Conservation (phyloP, 805 yeast genomes). For the Lipomyces spencermartinsiae region DNA sequence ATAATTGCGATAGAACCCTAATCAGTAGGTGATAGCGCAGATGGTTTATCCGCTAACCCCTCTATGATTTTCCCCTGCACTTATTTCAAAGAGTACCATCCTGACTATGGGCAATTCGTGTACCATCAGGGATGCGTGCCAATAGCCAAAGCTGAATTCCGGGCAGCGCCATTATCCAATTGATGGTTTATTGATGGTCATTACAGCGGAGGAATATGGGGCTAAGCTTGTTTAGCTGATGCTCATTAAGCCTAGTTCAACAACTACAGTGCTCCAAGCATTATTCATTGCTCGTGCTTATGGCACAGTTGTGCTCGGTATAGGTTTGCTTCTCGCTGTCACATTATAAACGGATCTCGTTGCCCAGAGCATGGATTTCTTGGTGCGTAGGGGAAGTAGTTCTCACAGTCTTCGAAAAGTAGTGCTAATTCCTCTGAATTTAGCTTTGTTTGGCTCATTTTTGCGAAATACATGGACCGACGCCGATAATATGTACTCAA, state of each 20-base stretch:
- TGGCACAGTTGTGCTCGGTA: background rate
- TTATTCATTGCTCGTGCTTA: background rate
- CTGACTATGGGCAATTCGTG: background rate
- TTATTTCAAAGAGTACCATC: background rate
- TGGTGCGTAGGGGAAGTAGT: background rate
- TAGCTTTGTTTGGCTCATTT: constrained; percentile 44
- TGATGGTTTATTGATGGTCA: background rate
- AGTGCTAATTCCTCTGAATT: background rate
- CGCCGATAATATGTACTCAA: constrained; percentile 43
- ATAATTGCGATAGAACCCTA: background rate
- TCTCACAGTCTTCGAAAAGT: background rate
- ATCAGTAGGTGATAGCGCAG: background rate
- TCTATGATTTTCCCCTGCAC: no score
- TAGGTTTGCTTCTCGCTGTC: background rate
- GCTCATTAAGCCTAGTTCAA: background rate
- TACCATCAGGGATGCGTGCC: background rate
- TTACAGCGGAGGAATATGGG: background rate
- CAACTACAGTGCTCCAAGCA: background rate
- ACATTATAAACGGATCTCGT: background rate
- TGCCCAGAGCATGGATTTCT: constrained; percentile 6
- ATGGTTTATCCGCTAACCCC: background rate
- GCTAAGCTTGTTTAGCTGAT: background rate
- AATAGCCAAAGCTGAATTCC: background rate
- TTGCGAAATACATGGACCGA: constrained; percentile 46
- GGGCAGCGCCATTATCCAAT: background rate